Conservation (phyloP, 805 yeast genomes). For the Spathaspora girioi region DNA sequence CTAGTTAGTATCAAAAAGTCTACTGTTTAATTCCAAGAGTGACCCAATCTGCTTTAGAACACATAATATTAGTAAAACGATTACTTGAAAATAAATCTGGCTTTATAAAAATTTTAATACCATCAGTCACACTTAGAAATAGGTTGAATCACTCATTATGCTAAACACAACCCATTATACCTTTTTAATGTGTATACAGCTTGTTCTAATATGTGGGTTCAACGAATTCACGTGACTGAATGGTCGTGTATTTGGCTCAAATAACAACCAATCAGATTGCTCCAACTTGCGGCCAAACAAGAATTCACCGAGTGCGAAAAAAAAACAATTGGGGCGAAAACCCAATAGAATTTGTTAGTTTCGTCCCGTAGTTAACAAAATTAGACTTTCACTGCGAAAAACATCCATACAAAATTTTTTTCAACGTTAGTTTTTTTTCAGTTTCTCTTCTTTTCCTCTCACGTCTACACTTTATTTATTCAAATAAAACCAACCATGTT, state of each 20-base stretch:
- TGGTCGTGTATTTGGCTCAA: background rate
- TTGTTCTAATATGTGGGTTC: background rate
- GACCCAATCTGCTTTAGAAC: too few species aligned
- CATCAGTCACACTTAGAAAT: too few species aligned
- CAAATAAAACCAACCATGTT: conserved; percentile 46
- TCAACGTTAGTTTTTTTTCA: conserved; percentile 2
- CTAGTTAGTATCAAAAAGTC: too few species aligned
- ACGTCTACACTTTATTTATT: conserved; percentile 5
- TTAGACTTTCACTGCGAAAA: background rate
- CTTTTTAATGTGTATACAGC: background rate
- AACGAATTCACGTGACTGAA: background rate
- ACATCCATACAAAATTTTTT: conserved; percentile 4
- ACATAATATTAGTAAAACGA: too few species aligned
- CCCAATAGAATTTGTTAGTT: background rate
- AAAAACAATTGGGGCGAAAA: background rate
- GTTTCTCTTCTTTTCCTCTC: conserved; percentile 2
- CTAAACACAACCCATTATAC: too few species aligned
- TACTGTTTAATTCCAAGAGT: too few species aligned
- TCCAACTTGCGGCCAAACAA: background rate
- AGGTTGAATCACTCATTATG: too few species aligned
- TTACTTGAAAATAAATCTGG: too few species aligned
- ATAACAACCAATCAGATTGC: background rate
- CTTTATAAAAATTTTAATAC: too few species aligned
- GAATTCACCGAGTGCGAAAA: background rate
- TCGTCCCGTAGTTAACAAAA: background rate